Evolutionary conservation across 352 stramenopile species (phyloP).

Genomic region (Elongisporangium anandrum): DNA sequence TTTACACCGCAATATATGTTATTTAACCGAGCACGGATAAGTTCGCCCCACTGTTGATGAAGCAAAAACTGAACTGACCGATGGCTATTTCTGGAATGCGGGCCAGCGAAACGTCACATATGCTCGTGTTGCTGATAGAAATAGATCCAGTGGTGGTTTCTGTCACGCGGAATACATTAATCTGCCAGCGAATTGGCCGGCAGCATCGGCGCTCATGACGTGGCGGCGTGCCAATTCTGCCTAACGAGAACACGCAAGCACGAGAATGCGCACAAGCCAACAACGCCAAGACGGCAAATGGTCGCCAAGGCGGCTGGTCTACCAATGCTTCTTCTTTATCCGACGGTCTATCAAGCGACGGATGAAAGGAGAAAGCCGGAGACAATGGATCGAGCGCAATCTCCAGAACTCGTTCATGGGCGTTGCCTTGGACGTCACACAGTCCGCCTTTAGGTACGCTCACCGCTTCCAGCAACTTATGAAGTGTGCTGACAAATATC

Average conservation of each 20-base stretch:
- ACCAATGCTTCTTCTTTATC: conserved; percentile 3
- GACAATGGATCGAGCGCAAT: conserved; percentile 72
- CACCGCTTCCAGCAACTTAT: too few species aligned
- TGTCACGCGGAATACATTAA: neutral
- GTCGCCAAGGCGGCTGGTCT: neutral
- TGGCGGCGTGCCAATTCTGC: neutral
- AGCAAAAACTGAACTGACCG: too few species aligned
- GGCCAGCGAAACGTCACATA: neutral
- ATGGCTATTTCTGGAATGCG: too few species aligned
- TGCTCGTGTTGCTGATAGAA: neutral
- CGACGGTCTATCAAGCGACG: conserved; percentile 45
- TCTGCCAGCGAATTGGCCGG: neutral
- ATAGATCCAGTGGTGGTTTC: neutral
- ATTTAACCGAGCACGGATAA: neutral
- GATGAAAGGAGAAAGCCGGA: conserved; percentile 57
- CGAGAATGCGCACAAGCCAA: neutral
- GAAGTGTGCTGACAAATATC: too few species aligned
- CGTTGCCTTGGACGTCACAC: conserved; percentile 44
- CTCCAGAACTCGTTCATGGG: conserved; percentile 61
- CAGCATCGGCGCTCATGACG: neutral
- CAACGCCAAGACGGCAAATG: neutral
- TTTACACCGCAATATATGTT: neutral
- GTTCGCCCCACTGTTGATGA: neutral
- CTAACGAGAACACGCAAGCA: neutral
- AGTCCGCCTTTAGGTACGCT: conserved; percentile 47